Percentiles rank a stretch among this genome's conserved stretches.
phyloP scores from a whole-genome alignment of 2,329 filamentous ascomycete genomes.

The Simplicillium sp. region DNA sequence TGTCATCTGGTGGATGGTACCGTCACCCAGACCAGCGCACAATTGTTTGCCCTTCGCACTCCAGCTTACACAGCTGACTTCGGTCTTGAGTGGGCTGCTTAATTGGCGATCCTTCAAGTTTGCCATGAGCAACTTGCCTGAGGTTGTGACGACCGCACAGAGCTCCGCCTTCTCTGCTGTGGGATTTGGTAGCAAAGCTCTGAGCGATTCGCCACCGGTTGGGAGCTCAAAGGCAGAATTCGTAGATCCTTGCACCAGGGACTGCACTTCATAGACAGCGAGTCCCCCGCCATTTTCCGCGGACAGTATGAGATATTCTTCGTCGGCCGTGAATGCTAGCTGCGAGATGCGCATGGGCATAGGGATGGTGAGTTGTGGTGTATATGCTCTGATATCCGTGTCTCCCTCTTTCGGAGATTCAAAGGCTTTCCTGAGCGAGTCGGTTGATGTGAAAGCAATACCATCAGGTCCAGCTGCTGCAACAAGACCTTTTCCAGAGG shows the following conservation, averaged over 20 bases:
- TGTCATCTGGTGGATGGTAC: constrained; percentile 73
- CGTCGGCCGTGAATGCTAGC: constrained; percentile 83
- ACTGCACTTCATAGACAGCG: constrained; percentile 69
- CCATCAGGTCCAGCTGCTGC: constrained; percentile 80
- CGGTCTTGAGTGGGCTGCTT: constrained; percentile 56
- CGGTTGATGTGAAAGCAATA: constrained; percentile 67
- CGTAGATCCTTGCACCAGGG: constrained; percentile 55
- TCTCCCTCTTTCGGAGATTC: constrained; percentile 47
- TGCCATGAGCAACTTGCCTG: constrained; percentile 75
- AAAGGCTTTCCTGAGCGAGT: constrained; percentile 69
- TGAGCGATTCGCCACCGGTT: constrained; percentile 66
- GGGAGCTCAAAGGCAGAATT: constrained; percentile 64
- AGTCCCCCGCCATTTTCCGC: constrained; percentile 75
- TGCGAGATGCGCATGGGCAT: constrained; percentile 75
- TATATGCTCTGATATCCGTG: constrained; percentile 58
- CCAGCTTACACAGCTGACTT: constrained; percentile 82
- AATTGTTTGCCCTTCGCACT: constrained; percentile 90
- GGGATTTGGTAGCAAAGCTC: constrained; percentile 73
- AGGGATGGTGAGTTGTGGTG: constrained; percentile 63
- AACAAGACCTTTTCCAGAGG: constrained; percentile 68
- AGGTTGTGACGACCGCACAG: constrained; percentile 70
- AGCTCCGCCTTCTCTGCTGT: constrained; percentile 61
- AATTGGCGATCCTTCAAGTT: constrained; percentile 62
- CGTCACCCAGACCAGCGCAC: constrained; percentile 75
- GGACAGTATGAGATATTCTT: constrained; percentile 72